phyloP scores from a whole-genome alignment of 2,329 filamentous ascomycete genomes.

The Calycina herbarum region DNA sequence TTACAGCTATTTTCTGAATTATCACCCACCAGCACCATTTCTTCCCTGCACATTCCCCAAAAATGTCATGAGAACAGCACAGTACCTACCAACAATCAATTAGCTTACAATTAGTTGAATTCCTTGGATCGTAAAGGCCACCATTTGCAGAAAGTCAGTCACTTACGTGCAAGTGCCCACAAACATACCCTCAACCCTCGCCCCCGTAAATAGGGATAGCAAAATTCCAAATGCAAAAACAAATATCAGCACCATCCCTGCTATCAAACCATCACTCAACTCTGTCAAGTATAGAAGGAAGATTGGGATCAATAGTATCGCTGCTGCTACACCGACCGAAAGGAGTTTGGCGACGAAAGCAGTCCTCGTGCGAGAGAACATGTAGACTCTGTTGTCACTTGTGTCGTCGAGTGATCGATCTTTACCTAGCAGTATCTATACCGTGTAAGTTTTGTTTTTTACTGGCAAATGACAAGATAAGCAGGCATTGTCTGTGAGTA shows the following conservation, averaged over 20 bases:
- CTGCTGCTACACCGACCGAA: background rate
- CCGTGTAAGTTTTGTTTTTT: background rate
- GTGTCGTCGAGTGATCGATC: background rate
- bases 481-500: background rate
- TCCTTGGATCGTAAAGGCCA: background rate
- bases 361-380: background rate
- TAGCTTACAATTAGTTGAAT: background rate
- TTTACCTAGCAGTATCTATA: background rate
- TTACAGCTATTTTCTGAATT: too few relatives aligned
- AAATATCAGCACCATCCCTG: background rate
- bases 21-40: too few relatives aligned
- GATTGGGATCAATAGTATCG: background rate
- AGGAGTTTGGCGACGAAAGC: background rate
- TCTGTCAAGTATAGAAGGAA: background rate
- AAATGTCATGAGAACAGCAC: conserved; percentile 1
- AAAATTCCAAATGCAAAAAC: background rate
- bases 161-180: conserved; percentile 1
- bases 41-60: background rate
- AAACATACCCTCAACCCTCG: conserved; percentile 1
- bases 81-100: background rate
- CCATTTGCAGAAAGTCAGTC: too few relatives aligned
- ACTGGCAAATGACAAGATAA: background rate
- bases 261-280: background rate
- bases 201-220: background rate
- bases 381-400: background rate